Conservation (phyloP, 495 filamentous ascomycete genomes). For the Geoglossum glabrum region DNA sequence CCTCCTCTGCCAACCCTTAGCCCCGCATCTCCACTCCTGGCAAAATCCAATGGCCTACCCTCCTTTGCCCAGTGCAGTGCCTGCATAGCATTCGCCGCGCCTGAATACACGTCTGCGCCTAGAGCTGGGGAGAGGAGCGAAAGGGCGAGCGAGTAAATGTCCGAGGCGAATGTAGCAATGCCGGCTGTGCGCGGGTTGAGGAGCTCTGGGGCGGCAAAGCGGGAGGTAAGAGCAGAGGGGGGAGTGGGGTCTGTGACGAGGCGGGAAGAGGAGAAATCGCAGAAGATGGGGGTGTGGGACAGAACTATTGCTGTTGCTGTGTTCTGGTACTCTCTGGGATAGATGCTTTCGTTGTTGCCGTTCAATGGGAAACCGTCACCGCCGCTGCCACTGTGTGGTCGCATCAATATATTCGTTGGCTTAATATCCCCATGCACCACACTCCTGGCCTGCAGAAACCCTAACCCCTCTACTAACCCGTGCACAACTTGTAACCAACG, state of each 20-base stretch:
- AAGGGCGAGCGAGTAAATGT: constrained; percentile 35
- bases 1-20: background rate
- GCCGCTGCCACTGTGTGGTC: constrained; percentile 8
- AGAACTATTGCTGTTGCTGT: too few relatives aligned
- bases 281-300: constrained; percentile 28
- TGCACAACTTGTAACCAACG: constrained; percentile 27
- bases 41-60: constrained; percentile 28
- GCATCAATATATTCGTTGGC: constrained; percentile 31
- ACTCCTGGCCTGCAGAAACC: constrained; percentile 27
- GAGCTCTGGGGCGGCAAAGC: constrained; percentile 37
- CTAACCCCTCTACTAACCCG: constrained; percentile 27
- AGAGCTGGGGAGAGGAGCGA: constrained; percentile 35
- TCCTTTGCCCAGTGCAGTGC: constrained; percentile 27
- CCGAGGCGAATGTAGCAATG: constrained; percentile 21
- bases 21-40: background rate
- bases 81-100: constrained; percentile 22
- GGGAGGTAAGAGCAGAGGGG: constrained; percentile 29
- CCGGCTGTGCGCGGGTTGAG: constrained; percentile 15
- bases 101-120: constrained; percentile 32
- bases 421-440: constrained; percentile 40
- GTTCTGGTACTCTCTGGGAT: too few relatives aligned
- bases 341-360: background rate
- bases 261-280: constrained; percentile 41
- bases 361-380: background rate
- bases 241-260: constrained; percentile 11